Evolutionary conservation across 768 basidiomycete genomes (phyloP), one percentile per base, ranked within the genome.

Genomic region (Lactifluus hygrophoroides): DNA sequence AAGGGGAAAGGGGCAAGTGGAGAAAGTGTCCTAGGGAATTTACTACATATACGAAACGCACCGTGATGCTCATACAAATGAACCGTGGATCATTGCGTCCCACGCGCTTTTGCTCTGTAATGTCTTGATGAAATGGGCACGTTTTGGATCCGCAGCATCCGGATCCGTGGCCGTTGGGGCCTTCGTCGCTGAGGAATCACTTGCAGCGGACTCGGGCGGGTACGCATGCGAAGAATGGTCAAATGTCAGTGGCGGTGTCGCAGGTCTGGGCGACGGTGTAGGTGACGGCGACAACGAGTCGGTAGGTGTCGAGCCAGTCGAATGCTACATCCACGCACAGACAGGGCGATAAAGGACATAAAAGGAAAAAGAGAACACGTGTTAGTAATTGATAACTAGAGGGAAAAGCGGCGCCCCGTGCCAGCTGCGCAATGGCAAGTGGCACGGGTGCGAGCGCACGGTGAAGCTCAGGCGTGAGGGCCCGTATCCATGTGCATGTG

Each of bases 41-140:
- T 14, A 56, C 40, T 21, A 37, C 16, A 27, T 27, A 51, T 7
- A 13, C n/a, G 6, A 47, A 11, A 51, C 43, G 17, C 11, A 25
- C 32, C 38, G 10, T 5, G 11, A 27, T 17, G 13, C 19, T 48
- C 52, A 54, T 76, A 82, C 78, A 67, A 81, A 84, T 34, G 81
- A 80, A 32, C 84, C 84, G 66, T 85, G 84, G 44, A 85, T 80
- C 57, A 85, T 70, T 2, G 82, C 82, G 59, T 85, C 84, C 82
- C 82, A 85, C 16, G 82, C 80, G 56, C 79, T 79, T 71, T 84
- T 83, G 25, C 74, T 74, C 67, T 81, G 79, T 57, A 85, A 69
- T 48, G 81, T 79, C 68, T 80, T 74, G 60, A 85, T 66, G 64
- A 83, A 80, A 66, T 76, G 80, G 51, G 76, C 71, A 51, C 75